A percentile compares a stretch with the other conserved stretches of the same genome.
Evolutionary conservation across 345 rosid genomes (phyloP).

Genomic region (Ceriops zippeliana): DNA sequence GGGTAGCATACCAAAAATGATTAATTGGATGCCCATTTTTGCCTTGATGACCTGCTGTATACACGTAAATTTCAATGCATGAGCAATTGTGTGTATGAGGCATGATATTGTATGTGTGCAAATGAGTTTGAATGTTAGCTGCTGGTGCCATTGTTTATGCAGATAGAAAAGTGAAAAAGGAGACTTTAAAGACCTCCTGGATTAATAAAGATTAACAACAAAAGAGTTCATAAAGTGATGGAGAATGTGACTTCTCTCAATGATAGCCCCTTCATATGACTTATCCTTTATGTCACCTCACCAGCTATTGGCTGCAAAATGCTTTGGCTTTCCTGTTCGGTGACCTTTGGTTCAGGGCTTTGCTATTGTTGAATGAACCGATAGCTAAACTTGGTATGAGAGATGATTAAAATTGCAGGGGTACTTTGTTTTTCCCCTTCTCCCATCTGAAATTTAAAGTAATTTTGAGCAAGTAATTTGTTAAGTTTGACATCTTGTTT

Average conservation of each 20-base stretch:
- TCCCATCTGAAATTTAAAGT: constrained; percentile 20
- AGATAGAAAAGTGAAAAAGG: constrained; percentile 58
- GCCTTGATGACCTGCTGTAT: background rate
- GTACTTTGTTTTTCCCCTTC: constrained; percentile 22
- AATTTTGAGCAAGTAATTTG: constrained; percentile 23
- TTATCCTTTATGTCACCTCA: constrained; percentile 36
- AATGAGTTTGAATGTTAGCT: constrained; percentile 33
- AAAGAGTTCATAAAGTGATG: constrained; percentile 53
- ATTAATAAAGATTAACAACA: constrained; percentile 44
- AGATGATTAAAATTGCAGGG: constrained; percentile 33
- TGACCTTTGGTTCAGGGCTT: constrained; percentile 34
- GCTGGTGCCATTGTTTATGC: constrained; percentile 57
- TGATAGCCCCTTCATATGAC: constrained; percentile 35
- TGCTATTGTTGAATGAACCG: constrained; percentile 33
- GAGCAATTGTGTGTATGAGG: constrained; percentile 17
- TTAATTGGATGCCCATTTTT: background rate
- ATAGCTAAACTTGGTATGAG: constrained; percentile 28
- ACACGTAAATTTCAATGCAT: constrained; percentile 12
- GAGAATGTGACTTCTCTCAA: constrained; percentile 36
- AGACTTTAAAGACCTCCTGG: constrained; percentile 47
- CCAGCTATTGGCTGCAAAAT: constrained; percentile 30
- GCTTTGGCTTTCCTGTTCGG: constrained; percentile 30
- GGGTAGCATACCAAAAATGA: background rate
- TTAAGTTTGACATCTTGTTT: constrained; percentile 60
- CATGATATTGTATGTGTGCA: constrained; percentile 21